Base-by-base conservation (phyloP, 352 stramenopile species). In the Stramenopiles sp. region DNA sequence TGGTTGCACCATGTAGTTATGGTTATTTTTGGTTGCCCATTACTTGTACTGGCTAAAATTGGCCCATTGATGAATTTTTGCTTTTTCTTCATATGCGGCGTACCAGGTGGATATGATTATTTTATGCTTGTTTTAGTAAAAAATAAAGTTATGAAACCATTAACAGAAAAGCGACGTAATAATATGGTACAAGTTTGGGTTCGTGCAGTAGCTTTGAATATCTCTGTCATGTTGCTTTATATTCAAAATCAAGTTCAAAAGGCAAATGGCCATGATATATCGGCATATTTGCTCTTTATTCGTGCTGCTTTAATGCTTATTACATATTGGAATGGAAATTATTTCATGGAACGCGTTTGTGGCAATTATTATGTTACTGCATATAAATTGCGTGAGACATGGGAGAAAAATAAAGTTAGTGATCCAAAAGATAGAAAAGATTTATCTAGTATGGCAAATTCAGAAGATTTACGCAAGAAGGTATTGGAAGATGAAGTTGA, bases 331-430 rank as follows among this genome's bases (percentile, higher is more conserved):
- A 69, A 69, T 69, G 20, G 53, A 20, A 69, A 69, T 27, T 69
- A 69, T 69, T 69, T 69, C 53, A 69, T 69, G 53, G 53, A 69
- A 69, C 53, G 53, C 20, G 53, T 69, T 69, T 69, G 53, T 69
- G 53, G 53, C 20, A 69, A 69, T 69, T 69, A 69, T 27, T 69
- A 69, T 27, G 53, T 69, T 27, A 69, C 53, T 20, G 53, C 53
- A 20, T 27, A 27, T 27, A 69, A 69, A 27, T 27, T 69, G 53
- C 53, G 53, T 20, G 53, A 69, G 20, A 69, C 53, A 20, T 23
- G 20, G 53, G 27, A 69, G 27, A 27, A 69, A 27, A 69, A 69
- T 27, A 69, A 69, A 69, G 53, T 20, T 27, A 69, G 27, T 23
- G 53, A 69, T 20, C 20, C 20, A 69, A 69, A 69, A 69, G 53